Conservation (phyloP, 805 yeast species). For the Pichia deserticola region DNA sequence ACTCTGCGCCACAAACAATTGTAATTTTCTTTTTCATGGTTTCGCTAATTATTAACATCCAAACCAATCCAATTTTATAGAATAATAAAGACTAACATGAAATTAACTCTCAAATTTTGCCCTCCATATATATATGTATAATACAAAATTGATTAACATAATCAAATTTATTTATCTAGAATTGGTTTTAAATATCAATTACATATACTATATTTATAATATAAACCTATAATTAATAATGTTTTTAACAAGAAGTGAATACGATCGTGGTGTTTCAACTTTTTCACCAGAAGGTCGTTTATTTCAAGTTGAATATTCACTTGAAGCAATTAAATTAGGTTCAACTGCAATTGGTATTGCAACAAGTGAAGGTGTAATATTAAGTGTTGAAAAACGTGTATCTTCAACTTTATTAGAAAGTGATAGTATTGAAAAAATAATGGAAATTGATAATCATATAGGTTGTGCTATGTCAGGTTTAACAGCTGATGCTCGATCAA, state of each 20-base stretch:
- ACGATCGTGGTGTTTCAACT: constrained; percentile 97
- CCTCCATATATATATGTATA: neutral
- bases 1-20: too few relatives aligned
- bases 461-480: constrained; percentile 99
- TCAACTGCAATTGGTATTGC: constrained; percentile 97
- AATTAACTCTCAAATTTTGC: neutral
- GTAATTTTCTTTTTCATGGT: too few relatives aligned
- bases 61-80: too few relatives aligned
- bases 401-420: constrained; percentile 88
- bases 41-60: too few relatives aligned
- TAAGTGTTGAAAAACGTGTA: constrained; percentile 96
- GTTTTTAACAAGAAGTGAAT: constrained; percentile 99
- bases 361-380: constrained; percentile 90
- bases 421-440: constrained; percentile 90
- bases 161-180: too few relatives aligned
- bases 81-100: too few relatives aligned
- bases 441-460: constrained; percentile 87
- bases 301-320: constrained; percentile 95
- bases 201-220: too few relatives aligned
- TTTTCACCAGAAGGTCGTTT: constrained; percentile 98
- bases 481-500: constrained; percentile 97
- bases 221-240: constrained; percentile 30
- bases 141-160: too few relatives aligned
- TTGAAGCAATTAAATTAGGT: constrained; percentile 95
- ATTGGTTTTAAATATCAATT: neutral